These are phyloP conservation scores for Plasmopara viticola DNA, from an alignment of 352 stramenopile species.

Conservation along the genomic window DNA sequence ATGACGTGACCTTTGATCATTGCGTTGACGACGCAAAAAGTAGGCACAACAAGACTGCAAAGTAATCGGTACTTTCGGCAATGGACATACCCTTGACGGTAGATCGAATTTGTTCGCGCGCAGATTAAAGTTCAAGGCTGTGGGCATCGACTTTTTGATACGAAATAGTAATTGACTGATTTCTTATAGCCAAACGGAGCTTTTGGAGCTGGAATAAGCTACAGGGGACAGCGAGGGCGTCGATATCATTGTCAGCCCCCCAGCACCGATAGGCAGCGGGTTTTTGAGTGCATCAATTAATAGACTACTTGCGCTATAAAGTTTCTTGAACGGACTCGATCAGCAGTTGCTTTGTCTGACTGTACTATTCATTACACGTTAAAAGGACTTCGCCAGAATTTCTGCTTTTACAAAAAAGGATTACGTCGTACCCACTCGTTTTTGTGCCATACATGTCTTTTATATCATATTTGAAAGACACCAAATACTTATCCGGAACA, in stretches of 20 bases:
- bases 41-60: conserved; percentile 76
- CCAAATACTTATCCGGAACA: conserved; percentile 1
- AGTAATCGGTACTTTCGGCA: no score
- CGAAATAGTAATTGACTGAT: conserved; percentile 92
- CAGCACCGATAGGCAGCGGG: background rate
- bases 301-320: background rate
- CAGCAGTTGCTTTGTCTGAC: background rate
- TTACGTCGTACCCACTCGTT: background rate
- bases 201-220: conserved; percentile 88
- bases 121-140: conserved; percentile 73
- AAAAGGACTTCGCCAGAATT: no score
- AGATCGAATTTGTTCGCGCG: no score
- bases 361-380: no score
- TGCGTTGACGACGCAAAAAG: conserved; percentile 81
- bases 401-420: no score
- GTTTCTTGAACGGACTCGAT: background rate
- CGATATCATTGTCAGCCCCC: no score
- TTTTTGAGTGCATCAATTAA: no score
- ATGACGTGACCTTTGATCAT: conserved; percentile 82
- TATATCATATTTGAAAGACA: background rate
- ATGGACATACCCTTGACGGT: no score
- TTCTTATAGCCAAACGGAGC: conserved; percentile 91
- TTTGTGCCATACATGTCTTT: background rate
- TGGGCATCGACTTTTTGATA: conserved; percentile 94
- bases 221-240: conserved; percentile 86